Percentiles rank a stretch among this genome's conserved stretches.
These are phyloP conservation scores for Lonicera japonica DNA, from an alignment of 129 eudicot species.

Conservation along the genomic window DNA sequence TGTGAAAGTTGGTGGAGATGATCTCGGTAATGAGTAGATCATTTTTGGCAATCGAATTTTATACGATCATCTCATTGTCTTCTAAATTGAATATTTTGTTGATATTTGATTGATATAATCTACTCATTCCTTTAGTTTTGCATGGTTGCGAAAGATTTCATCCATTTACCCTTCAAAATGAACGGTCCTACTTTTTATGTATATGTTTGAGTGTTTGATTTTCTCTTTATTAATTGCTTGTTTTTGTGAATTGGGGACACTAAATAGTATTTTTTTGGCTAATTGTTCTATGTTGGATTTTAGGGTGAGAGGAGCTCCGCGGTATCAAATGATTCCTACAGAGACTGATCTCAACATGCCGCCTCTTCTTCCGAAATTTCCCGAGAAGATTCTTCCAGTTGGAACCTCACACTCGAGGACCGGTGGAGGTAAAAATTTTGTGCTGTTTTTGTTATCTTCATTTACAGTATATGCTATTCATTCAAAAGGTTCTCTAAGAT, in stretches of 20 bases:
- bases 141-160: too few species aligned
- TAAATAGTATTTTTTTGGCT: background rate
- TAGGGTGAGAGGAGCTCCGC: slow-evolving; percentile 66
- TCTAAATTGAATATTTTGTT: too few species aligned
- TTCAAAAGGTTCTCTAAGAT: too few species aligned
- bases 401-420: slow-evolving; percentile 41
- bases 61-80: too few species aligned
- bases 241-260: background rate
- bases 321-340: slow-evolving; percentile 78
- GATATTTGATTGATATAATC: too few species aligned
- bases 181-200: background rate
- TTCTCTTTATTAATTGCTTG: background rate
- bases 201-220: background rate
- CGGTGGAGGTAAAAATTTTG: slow-evolving; percentile 37
- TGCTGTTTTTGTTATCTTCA: background rate
- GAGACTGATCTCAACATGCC: slow-evolving; percentile 81
- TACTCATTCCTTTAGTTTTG: too few species aligned
- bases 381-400: slow-evolving; percentile 48
- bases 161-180: too few species aligned
- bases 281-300: slow-evolving; percentile 2
- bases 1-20: too few species aligned
- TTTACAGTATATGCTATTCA: too few species aligned
- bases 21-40: too few species aligned
- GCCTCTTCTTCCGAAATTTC: slow-evolving; percentile 54
- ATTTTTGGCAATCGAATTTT: too few species aligned